Evolutionary conservation across 1,139 yeast genomes (phyloP), one percentile per base, ranked within the genome.

Genomic region (Yamadazyma pseudoaaseri): DNA sequence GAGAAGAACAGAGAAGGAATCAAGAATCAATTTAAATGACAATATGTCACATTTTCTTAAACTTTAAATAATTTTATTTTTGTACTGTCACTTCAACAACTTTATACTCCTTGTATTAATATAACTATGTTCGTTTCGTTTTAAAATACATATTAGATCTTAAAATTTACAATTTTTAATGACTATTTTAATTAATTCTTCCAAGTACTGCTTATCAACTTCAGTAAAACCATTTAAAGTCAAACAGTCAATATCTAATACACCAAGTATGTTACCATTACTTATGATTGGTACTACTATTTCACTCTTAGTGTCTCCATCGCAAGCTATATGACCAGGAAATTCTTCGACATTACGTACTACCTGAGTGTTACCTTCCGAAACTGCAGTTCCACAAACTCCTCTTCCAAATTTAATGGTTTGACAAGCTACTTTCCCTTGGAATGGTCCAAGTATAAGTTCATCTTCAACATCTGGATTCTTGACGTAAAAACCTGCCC

Each of bases 321-420:
- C 98, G 58, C 98, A 92, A 0, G 97, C 97, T 47, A 92, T 92
- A 55, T 92, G 97, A 1, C 95, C 96, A 0, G 96, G 95, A 48
- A 77, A 89, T 45, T 73, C 55, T 16, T 82, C 70, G 2, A 90
- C 97, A 56, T 92, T 75, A 0, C 71, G 66, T 6, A 92, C 97
- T 8, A 87, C 54, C 54, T 86, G 95, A 0, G 96, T 82, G 34
- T 57, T 34, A 37, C 59, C 56, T 0, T 65, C 46, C 0, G 54
- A 42, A 0, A 95, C 96, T 2, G 96, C 95, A 1, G 76, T 65
- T 5, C 98, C 97, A 61, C 97, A 92, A 0, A 92, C 97, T 6
- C 98, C 98, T 38, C 64, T 71, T 4, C 96, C 97, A 37, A 84
- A 64, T 37, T 65, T 54, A 38, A 92, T 92, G 13, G 63, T 58